Percentiles rank a stretch among this genome's conserved stretches.
Evolutionary conservation across 116 monocot species (phyloP).

Genomic region (Posidonia oceanica): DNA sequence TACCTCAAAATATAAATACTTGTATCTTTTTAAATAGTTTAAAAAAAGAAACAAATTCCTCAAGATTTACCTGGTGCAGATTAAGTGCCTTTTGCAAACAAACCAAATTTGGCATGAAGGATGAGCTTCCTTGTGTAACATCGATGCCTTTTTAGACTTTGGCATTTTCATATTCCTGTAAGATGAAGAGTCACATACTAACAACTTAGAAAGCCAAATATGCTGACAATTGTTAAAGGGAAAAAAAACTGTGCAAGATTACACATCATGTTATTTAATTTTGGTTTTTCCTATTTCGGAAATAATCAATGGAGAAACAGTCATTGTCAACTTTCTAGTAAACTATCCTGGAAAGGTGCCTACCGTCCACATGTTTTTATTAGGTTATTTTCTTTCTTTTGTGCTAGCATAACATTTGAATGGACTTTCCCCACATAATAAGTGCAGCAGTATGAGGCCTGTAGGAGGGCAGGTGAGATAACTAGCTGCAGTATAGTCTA

Average conservation of each 20-base stretch:
- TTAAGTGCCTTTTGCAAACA: slow-evolving; percentile 54
- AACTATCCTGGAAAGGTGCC: neutral
- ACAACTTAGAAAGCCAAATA: neutral
- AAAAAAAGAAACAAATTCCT: neutral
- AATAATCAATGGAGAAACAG: neutral
- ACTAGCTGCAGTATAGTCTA: neutral
- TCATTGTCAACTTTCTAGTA: neutral
- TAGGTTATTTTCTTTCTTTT: too few species aligned
- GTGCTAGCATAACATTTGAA: too few species aligned
- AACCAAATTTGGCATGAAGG: slow-evolving; percentile 56
- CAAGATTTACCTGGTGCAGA: slow-evolving; percentile 41
- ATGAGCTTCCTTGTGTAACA: slow-evolving; percentile 33
- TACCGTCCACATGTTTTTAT: neutral
- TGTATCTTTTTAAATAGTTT: neutral
- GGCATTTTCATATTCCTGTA: slow-evolving; percentile 42
- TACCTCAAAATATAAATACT: neutral
- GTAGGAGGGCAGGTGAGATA: too few species aligned
- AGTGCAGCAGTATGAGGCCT: too few species aligned
- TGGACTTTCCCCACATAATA: too few species aligned
- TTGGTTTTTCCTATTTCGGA: neutral
- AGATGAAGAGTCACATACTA: neutral
- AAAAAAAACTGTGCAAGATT: neutral
- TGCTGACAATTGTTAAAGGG: neutral
- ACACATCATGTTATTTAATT: neutral
- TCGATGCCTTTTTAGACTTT: slow-evolving; percentile 38